phyloP scores from a whole-genome alignment of 768 basidiomycete genomes.

The Boletus sp. region DNA sequence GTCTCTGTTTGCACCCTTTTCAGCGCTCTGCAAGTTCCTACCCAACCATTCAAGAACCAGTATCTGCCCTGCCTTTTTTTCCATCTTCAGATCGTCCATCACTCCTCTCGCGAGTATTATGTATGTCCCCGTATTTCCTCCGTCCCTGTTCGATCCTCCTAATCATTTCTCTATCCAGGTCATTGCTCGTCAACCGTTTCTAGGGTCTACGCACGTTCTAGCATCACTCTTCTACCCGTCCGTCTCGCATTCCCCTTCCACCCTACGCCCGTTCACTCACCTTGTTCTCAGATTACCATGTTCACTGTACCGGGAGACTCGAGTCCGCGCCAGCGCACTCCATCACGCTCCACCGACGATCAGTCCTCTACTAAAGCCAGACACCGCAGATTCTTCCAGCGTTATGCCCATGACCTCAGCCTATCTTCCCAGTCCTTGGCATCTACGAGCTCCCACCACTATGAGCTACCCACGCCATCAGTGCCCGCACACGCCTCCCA shows the following conservation, averaged over 20 bases:
- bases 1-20: constrained; percentile 13
- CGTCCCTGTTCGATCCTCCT: background rate
- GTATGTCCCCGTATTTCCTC: constrained; percentile 12
- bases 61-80: background rate
- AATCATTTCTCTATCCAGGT: constrained; percentile 11
- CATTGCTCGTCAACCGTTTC: constrained; percentile 12
- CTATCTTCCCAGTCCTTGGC: constrained; percentile 20
- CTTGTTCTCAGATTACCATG: constrained; percentile 13
- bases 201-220: constrained; percentile 10
- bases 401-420: constrained; percentile 11
- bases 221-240: background rate
- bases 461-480: constrained; percentile 9
- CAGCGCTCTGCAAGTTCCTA: background rate
- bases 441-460: constrained; percentile 6
- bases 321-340: constrained; percentile 10
- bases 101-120: constrained; percentile 12
- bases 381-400: constrained; percentile 12
- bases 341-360: constrained; percentile 21
- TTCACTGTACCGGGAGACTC: background rate
- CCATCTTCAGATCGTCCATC: constrained; percentile 4
- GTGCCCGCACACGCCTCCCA: background rate
- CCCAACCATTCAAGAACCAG: background rate
- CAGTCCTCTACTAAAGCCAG: constrained; percentile 1
- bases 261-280: background rate
- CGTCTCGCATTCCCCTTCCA: background rate